Evolutionary conservation across 2,329 filamentous ascomycete species (phyloP).

Genomic region (Didymella sp.): DNA sequence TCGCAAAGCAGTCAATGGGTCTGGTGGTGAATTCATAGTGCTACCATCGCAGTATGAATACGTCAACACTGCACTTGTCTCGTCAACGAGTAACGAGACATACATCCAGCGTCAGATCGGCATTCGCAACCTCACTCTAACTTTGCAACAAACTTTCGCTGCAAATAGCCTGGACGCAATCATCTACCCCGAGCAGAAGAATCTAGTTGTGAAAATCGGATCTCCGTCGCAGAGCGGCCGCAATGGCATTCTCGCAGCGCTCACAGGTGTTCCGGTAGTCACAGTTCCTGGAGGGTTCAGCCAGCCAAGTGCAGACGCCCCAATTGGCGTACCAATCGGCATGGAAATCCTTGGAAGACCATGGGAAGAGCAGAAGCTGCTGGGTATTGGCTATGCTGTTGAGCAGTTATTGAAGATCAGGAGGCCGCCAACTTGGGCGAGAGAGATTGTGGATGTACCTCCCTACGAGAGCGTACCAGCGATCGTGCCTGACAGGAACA

Average conservation of each 20-base stretch:
- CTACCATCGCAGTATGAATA: conserved; percentile 66
- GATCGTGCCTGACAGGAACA: conserved; percentile 53
- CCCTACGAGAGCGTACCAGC: conserved; percentile 55
- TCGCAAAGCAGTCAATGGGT: conserved; percentile 40
- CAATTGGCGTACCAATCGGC: conserved; percentile 66
- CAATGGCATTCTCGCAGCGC: conserved; percentile 63
- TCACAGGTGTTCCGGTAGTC: conserved; percentile 62
- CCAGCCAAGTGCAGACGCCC: conserved; percentile 56
- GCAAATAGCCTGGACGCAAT: conserved; percentile 61
- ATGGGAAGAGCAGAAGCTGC: conserved; percentile 62
- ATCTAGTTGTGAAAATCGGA: conserved; percentile 66
- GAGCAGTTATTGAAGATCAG: conserved; percentile 57
- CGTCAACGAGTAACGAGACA: conserved; percentile 59
- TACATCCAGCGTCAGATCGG: conserved; percentile 58
- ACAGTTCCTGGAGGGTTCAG: conserved; percentile 64
- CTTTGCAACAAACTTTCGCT: conserved; percentile 60
- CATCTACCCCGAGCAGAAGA: conserved; percentile 70
- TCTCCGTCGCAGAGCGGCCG: conserved; percentile 64
- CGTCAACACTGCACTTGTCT: conserved; percentile 59
- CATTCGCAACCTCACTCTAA: conserved; percentile 61
- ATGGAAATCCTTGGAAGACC: conserved; percentile 68
- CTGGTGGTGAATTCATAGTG: conserved; percentile 62
- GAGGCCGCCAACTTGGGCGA: conserved; percentile 57
- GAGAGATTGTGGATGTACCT: conserved; percentile 48
- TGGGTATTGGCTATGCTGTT: conserved; percentile 62